Evolutionary conservation across 2,329 filamentous ascomycete species (phyloP).

Genomic region (Xylaria sp.): DNA sequence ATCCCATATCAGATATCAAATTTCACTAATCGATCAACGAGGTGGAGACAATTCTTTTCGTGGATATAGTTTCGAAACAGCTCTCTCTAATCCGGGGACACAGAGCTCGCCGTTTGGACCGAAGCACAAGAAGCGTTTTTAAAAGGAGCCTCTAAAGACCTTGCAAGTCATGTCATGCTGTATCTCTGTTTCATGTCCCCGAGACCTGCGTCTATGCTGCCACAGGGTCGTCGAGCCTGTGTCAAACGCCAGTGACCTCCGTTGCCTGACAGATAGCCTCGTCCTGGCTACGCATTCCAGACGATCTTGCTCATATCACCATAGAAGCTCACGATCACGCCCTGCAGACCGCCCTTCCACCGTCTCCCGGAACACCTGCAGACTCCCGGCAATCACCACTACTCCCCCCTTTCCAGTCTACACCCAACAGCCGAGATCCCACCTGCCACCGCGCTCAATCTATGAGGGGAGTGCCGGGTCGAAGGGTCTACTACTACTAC

Average conservation of each 20-base stretch:
- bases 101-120: conserved; percentile 14
- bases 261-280: neutral
- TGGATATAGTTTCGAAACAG: conserved; percentile 10
- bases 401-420: neutral
- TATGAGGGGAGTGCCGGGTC: neutral
- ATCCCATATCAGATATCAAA: neutral
- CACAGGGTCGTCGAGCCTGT: neutral
- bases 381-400: conserved; percentile 7
- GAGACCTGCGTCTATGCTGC: conserved; percentile 10
- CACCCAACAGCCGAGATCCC: neutral
- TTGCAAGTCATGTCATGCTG: conserved; percentile 3
- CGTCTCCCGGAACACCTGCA: conserved; percentile 7
- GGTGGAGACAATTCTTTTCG: neutral
- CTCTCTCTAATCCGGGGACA: conserved; percentile 6
- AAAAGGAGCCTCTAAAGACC: conserved; percentile 2
- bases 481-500: too few species aligned
- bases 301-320: neutral
- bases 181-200: conserved; percentile 15
- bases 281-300: neutral
- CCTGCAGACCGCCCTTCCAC: conserved; percentile 4
- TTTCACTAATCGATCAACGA: neutral
- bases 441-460: neutral
- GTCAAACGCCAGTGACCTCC: neutral
- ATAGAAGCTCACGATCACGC: neutral
- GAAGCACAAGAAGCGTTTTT: conserved; percentile 14